Evolutionary conservation across 495 filamentous ascomycete species (phyloP), one percentile per base, ranked within the genome.

Genomic region (Hypoxylon cercidicola): DNA sequence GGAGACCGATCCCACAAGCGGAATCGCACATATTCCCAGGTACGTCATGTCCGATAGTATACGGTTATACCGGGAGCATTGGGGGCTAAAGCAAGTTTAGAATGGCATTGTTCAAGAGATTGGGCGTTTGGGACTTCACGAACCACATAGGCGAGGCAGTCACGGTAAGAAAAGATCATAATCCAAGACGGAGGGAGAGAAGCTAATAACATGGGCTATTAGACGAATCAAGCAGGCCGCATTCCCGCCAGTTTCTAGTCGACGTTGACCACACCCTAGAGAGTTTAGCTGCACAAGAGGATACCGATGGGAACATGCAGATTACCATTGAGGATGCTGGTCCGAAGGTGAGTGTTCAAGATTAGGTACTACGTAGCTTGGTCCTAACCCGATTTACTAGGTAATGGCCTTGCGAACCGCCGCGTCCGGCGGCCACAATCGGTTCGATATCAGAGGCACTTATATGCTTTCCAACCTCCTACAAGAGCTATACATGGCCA

Each of bases 321-420:
- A 99, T 99, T 72, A 98, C 95, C 4, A 96, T 98, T 66, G 94
- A 98, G 72, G 95, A 98, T 78, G 78, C 82, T 56, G 95, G 95
- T 11, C 95, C 95, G 16, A 99, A 99, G 88, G 93, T 94, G 75
- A 54, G 78, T 30, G 13, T 56, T 40, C 19, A 40, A 16, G n/a
- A 28, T 41, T 43, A 13, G 9, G 25, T 41, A 35, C 21, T 55
- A 1, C 40, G 3, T 19, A 40, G 41, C 46, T 16, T 5, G 13
- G 19, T 19, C 53, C 63, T 55, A 63, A 57, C 13, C 13, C 32
- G 2, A 45, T 30, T 20, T 55, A 47, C 8, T 64, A 93, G 86
- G 86, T 89, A 30, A 79, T 97, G 54, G 86, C 90, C 20, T 77
- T 97, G 28, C 91, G 92, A 69, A 97, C 94, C 4, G 89, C 88